Conservation (phyloP, 129 eudicot species). For the Cynara cardunculus region DNA sequence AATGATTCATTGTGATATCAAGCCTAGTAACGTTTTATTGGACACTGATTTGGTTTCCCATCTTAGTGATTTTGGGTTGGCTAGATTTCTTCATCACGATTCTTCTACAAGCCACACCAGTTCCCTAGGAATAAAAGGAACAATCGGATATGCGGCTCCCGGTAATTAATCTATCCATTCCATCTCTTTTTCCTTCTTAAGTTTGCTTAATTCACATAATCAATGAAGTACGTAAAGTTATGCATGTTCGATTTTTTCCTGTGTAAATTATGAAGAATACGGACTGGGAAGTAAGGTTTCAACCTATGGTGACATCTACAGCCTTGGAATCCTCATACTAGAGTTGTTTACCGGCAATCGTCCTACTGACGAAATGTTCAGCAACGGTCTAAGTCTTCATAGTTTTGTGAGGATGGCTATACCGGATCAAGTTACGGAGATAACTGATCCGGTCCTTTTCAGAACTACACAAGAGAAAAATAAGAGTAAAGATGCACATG, state of each 20-base stretch:
- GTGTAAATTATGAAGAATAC: constrained; percentile 21
- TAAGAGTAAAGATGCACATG: background rate
- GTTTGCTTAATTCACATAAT: background rate
- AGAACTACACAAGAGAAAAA: background rate
- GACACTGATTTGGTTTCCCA: constrained; percentile 17
- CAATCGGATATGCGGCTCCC: constrained; percentile 28
- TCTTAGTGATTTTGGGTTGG: constrained; percentile 27
- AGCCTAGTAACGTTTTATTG: constrained; percentile 27
- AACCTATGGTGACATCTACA: constrained; percentile 20
- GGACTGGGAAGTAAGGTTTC: constrained; percentile 20
- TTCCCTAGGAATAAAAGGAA: constrained; percentile 19
- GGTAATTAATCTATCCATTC: constrained; percentile 14
- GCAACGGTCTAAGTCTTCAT: background rate
- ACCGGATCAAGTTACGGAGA: constrained; percentile 7
- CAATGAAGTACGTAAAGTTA: no score
- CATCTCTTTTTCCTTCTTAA: no score
- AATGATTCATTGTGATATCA: constrained; percentile 28
- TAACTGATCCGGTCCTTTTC: constrained; percentile 11
- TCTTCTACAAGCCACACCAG: background rate
- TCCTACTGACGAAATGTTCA: constrained; percentile 6
- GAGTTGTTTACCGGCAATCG: background rate
- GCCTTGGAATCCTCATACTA: constrained; percentile 2
- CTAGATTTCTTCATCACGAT: background rate
- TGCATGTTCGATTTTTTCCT: background rate
- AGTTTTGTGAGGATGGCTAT: constrained; percentile 11